These are phyloP conservation scores for Cryptococcus sp. DNA, from an alignment of 1,284 basidiomycete genomes.

Conservation along the genomic window DNA sequence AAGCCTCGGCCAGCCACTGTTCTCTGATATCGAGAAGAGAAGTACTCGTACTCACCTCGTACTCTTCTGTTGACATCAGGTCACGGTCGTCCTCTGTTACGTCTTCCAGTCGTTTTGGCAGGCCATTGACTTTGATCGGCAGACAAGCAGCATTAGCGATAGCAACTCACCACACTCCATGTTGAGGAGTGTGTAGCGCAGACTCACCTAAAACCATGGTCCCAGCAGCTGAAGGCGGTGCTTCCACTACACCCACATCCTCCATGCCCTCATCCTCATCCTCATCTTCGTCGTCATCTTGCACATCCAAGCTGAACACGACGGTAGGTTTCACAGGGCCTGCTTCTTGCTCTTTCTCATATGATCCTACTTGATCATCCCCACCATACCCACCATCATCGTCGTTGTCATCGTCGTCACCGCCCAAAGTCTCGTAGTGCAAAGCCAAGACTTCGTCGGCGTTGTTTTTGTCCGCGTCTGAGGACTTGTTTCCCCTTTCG, in stretches of 20 bases:
- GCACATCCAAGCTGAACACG: slow-evolving; percentile 4
- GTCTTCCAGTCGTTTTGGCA: slow-evolving; percentile 41
- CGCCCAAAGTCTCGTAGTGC: slow-evolving; percentile 36
- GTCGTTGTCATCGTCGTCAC: slow-evolving; percentile 13
- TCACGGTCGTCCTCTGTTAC: slow-evolving; percentile 52
- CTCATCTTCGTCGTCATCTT: slow-evolving; percentile 30
- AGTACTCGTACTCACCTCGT: slow-evolving; percentile 37
- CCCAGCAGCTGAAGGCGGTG: neutral
- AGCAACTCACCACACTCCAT: neutral
- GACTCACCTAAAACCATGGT: slow-evolving; percentile 33
- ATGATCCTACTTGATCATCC: slow-evolving; percentile 1
- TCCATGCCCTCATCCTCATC: slow-evolving; percentile 23
- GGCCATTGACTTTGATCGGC: slow-evolving; percentile 37
- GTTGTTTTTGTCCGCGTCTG: slow-evolving; percentile 15
- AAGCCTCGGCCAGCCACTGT: too few species aligned
- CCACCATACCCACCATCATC: slow-evolving; percentile 5
- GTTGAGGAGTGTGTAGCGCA: neutral
- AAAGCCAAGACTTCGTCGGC: slow-evolving; percentile 36
- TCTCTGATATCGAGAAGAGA: neutral
- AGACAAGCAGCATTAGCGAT: slow-evolving; percentile 3
- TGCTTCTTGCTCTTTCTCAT: slow-evolving; percentile 1
- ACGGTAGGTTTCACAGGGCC: neutral
- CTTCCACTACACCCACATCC: slow-evolving; percentile 5
- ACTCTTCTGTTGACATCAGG: slow-evolving; percentile 54
- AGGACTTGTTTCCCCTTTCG: slow-evolving; percentile 8